Percentiles rank a stretch among this genome's conserved stretches.
These are phyloP conservation scores for Haplosporangium gracile DNA, from an alignment of 192 early-diverging fungal species.

Conservation along the genomic window DNA sequence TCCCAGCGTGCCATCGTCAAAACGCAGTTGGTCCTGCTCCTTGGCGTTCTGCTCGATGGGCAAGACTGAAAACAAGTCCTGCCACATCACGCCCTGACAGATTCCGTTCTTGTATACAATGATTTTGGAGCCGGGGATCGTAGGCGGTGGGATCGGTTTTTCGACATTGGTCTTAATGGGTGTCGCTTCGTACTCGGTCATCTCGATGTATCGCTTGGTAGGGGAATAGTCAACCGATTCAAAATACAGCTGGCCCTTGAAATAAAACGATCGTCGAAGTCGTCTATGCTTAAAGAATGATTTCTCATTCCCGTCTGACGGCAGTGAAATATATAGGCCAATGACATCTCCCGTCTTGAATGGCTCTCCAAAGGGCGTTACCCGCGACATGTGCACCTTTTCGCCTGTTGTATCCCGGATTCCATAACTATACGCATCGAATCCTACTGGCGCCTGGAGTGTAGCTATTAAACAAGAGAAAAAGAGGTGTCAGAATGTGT, in stretches of 20 bases:
- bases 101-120: constrained; percentile 75
- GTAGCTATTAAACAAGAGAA: constrained; percentile 51
- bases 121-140: constrained; percentile 69
- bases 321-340: constrained; percentile 70
- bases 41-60: constrained; percentile 57
- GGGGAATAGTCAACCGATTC: constrained; percentile 69
- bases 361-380: constrained; percentile 64
- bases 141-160: constrained; percentile 41
- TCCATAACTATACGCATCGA: constrained; percentile 76
- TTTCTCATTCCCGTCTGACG: constrained; percentile 52
- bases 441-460: constrained; percentile 74
- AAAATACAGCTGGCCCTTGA: constrained; percentile 66
- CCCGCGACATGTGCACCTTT: constrained; percentile 66
- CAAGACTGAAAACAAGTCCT: constrained; percentile 63
- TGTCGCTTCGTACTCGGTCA: constrained; percentile 64
- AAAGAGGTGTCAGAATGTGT: neutral
- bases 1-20: constrained; percentile 74
- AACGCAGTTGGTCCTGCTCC: constrained; percentile 59
- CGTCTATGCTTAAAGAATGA: constrained; percentile 59
- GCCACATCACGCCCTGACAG: constrained; percentile 68
- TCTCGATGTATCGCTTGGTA: constrained; percentile 59
- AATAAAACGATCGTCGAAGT: constrained; percentile 64
- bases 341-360: constrained; percentile 76
- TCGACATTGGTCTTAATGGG: constrained; percentile 52
- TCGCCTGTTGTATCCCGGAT: constrained; percentile 75